Base-by-base conservation (phyloP, 139 green algal genomes). In the Helicosporidium sp. region DNA sequence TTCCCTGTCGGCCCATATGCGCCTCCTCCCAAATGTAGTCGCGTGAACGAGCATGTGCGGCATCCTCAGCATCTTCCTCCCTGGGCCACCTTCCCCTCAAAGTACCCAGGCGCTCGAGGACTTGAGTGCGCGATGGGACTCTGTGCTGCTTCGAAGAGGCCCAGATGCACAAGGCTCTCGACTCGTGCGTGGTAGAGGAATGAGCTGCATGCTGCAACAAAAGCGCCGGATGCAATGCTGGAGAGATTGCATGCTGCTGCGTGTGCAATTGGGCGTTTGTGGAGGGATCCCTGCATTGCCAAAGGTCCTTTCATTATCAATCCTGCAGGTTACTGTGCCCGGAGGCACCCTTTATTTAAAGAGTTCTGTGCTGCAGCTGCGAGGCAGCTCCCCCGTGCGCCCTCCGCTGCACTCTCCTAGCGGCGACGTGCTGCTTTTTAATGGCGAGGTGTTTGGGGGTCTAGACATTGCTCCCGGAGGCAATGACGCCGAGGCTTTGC, bases 371-470 rank as follows among this genome's bases (percentile, higher is more conserved):
- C 66, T 89, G 41, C 79, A 89, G 53, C 58, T 88, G 27, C 55
- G 76, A 0, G 79, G 79, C 2, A 16, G 1, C 0, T 10, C 17
- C 1, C 46, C 48, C 10, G 17, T 23, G 3, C 3, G 43, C 3
- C 66, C 62, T 0, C 28, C 65, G 0, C 15, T 35, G 0, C 48
- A 71, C 8, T 52, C 51, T 4, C 13, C n/a, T 10, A 25, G 16
- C 19, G 78, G 73, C 25, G 71, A 64, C 27, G 33, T 80, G 5
- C 61, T 90, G 12, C 59, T 70, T 6, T 82, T 80, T 57, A 90
- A 88, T 39, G 79, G 78, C 0, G 73, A 90, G 46, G 19, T 90
- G 0, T 90, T 79, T 52, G 52, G 53, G 19, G 73, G 71, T 4
- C 31, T 85, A 28, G 4, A 62, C 0, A 45, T 83, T 6, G 26